These are phyloP conservation scores for Fusarium cicatricum DNA, from an alignment of 2,329 filamentous ascomycete species.

Conservation along the genomic window DNA sequence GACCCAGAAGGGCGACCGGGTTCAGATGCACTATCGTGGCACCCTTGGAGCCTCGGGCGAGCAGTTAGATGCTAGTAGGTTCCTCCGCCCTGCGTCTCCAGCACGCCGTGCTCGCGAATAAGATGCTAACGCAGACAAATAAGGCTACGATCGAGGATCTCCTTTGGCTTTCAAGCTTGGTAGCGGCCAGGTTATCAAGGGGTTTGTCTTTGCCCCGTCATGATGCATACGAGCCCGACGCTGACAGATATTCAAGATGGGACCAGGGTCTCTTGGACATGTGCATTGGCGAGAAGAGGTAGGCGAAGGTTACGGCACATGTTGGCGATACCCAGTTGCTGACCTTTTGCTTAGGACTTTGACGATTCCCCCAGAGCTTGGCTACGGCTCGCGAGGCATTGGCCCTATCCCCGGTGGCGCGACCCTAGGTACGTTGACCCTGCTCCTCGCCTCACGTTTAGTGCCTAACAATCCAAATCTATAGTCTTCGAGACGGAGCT, in stretches of 20 bases:
- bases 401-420: conserved; percentile 86
- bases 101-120: conserved; percentile 2
- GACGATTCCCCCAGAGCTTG: conserved; percentile 87
- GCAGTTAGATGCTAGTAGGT: conserved; percentile 81
- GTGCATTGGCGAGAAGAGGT: conserved; percentile 93
- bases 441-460: conserved; percentile 16
- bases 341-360: conserved; percentile 64
- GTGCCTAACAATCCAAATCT: conserved; percentile 25
- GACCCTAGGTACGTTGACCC: conserved; percentile 69
- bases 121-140: conserved; percentile 21
- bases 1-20: conserved; percentile 76
- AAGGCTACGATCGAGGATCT: conserved; percentile 75
- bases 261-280: conserved; percentile 90
- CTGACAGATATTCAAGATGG: conserved; percentile 66
- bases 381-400: conserved; percentile 78
- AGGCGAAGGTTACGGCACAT: conserved; percentile 37
- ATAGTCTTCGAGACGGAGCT: conserved; percentile 92
- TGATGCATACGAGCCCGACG: conserved; percentile 15
- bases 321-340: conserved; percentile 11
- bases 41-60: conserved; percentile 76
- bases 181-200: conserved; percentile 84
- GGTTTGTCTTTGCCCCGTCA: conserved; percentile 58
- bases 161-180: conserved; percentile 86
- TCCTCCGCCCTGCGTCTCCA: conserved; percentile 12
- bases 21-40: conserved; percentile 89